Evolutionary conservation across 495 filamentous ascomycete genomes (phyloP).

Genomic region (Chaetomium tenue): DNA sequence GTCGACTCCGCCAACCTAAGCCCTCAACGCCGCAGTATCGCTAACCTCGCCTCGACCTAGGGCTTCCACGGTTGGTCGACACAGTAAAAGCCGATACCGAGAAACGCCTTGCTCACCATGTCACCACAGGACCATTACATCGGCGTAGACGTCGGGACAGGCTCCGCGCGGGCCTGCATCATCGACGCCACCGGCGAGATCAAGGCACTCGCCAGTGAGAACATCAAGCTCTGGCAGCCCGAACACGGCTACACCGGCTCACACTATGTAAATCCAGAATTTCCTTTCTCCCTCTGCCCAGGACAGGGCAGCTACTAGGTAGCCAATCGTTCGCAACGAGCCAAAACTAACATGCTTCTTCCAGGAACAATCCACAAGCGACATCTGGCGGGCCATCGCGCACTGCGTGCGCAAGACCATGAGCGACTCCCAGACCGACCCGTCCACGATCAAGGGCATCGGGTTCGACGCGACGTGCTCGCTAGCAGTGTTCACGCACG

Average conservation of each 20-base stretch:
- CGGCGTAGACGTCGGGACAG: constrained; percentile 94
- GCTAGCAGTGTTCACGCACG: constrained; percentile 79
- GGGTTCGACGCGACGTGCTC: constrained; percentile 98
- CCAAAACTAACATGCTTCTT: neutral
- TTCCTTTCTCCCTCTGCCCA: too few species aligned
- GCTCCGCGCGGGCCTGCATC: constrained; percentile 90
- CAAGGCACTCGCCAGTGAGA: constrained; percentile 82
- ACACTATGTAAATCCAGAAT: constrained; percentile 65
- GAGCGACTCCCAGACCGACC: constrained; percentile 72
- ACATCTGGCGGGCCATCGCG: constrained; percentile 94
- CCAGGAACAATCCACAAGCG: constrained; percentile 96
- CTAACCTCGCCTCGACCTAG: constrained; percentile 7
- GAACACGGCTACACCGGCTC: constrained; percentile 62
- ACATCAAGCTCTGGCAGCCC: constrained; percentile 95
- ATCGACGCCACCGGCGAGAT: constrained; percentile 90
- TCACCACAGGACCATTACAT: constrained; percentile 61
- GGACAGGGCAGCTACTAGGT: too few species aligned
- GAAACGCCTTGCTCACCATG: neutral
- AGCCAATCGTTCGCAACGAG: neutral
- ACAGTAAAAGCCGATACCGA: too few species aligned
- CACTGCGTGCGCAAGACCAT: constrained; percentile 74
- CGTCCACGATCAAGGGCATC: constrained; percentile 72
- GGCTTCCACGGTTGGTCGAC: constrained; percentile 29
- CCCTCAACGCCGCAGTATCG: too few species aligned
- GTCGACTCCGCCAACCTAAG: neutral